These are phyloP conservation scores for Podaxis sp. DNA, from an alignment of 768 basidiomycete genomes.

Conservation along the genomic window DNA sequence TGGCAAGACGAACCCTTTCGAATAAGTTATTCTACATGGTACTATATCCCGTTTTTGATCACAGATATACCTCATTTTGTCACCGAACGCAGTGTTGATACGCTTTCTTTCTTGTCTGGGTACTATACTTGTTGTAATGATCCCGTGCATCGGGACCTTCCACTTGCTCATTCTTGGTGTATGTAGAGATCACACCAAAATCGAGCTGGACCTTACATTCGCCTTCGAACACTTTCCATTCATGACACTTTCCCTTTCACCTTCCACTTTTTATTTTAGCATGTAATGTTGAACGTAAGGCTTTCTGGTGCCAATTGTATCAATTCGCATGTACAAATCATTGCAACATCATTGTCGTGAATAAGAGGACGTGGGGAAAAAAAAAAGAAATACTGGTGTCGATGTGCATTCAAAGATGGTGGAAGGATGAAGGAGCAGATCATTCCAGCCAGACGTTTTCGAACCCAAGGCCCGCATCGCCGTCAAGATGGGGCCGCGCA, in stretches of 20 bases:
- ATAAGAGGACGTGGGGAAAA: neutral
- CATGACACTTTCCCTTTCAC: neutral
- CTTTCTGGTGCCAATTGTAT: neutral
- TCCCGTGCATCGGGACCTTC: neutral
- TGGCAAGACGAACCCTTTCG: constrained; percentile 69
- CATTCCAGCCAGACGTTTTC: neutral
- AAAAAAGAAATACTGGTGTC: neutral
- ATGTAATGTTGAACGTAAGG: neutral
- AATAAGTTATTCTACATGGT: constrained; percentile 27
- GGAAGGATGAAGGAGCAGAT: neutral
- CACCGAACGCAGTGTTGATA: neutral
- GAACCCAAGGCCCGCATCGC: neutral
- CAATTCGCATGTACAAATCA: neutral
- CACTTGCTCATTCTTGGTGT: neutral
- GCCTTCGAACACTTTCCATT: neutral
- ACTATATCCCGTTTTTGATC: neutral
- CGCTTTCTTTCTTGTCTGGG: neutral
- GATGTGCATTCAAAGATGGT: neutral
- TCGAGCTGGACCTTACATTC: neutral
- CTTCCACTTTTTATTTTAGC: neutral
- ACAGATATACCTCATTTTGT: neutral
- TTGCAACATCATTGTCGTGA: neutral
- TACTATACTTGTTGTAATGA: neutral
- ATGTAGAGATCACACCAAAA: neutral
- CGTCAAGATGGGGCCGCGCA: neutral